Conservation (phyloP, 257 asterid species). For the Echites panduratus region DNA sequence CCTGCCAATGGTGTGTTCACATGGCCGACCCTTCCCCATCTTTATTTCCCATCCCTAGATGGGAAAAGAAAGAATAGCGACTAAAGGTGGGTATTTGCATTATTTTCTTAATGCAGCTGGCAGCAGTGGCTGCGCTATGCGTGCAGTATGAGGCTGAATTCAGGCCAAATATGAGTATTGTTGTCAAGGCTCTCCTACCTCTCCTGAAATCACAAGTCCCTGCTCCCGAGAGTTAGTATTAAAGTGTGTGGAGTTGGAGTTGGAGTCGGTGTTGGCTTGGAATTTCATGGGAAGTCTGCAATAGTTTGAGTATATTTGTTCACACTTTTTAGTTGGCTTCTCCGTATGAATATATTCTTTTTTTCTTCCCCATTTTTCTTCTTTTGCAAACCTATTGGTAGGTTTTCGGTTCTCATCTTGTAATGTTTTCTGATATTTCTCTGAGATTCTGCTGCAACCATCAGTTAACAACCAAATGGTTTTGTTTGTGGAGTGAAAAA, state of each 20-base stretch:
- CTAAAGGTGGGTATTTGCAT: constrained; percentile 8
- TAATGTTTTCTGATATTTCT: background rate
- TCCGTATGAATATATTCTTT: background rate
- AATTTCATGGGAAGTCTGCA: background rate
- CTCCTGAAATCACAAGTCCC: constrained; percentile 56
- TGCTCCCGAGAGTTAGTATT: constrained; percentile 36
- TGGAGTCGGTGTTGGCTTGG: background rate
- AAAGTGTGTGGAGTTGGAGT: background rate
- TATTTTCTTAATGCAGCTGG: constrained; percentile 46
- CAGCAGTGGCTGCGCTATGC: constrained; percentile 88
- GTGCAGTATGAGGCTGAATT: constrained; percentile 92
- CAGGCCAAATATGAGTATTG: constrained; percentile 90
- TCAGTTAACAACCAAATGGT: background rate
- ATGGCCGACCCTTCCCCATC: background rate
- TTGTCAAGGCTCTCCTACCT: constrained; percentile 86
- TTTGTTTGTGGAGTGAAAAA: background rate
- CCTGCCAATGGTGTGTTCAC: too few species aligned
- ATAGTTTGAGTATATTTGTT: background rate
- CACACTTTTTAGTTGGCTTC: background rate
- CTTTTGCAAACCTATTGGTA: background rate
- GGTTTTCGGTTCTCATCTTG: background rate
- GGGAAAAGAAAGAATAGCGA: background rate
- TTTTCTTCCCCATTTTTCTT: background rate
- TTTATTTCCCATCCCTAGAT: too few species aligned
- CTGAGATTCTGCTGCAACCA: background rate